Evolutionary conservation across 257 asterid species (phyloP).

Genomic region (Salvia splendens): DNA sequence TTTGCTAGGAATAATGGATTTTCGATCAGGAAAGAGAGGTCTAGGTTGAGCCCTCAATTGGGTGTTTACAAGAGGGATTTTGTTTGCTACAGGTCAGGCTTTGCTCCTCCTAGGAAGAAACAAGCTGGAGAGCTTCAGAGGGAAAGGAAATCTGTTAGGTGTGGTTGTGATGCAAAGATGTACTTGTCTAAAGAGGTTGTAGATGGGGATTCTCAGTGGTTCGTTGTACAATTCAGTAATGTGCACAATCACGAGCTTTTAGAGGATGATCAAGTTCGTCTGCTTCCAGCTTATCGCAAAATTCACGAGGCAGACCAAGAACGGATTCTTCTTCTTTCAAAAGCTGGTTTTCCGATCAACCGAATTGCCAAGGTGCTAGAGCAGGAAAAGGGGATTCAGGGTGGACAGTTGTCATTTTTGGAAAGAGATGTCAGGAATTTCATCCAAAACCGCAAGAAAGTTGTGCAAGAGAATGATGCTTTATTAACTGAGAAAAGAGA

Average conservation of each 20-base stretch:
- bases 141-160: constrained; percentile 64
- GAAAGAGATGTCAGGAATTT: constrained; percentile 79
- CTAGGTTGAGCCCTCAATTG: constrained; percentile 68
- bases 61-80: constrained; percentile 74
- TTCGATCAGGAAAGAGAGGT: constrained; percentile 62
- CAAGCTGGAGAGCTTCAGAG: constrained; percentile 55
- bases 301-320: constrained; percentile 72
- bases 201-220: constrained; percentile 63
- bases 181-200: constrained; percentile 62
- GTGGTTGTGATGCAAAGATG: constrained; percentile 75
- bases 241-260: constrained; percentile 69
- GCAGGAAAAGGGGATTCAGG: constrained; percentile 62
- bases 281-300: constrained; percentile 73
- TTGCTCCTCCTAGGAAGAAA: constrained; percentile 66
- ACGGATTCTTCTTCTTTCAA: constrained; percentile 58
- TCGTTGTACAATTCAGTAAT: constrained; percentile 65
- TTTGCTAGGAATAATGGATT: constrained; percentile 70
- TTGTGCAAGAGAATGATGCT: constrained; percentile 58
- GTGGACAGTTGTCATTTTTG: constrained; percentile 58
- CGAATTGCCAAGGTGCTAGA: constrained; percentile 68
- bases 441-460: constrained; percentile 61
- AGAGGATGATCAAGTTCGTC: constrained; percentile 69
- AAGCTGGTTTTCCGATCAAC: constrained; percentile 67
- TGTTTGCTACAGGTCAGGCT: constrained; percentile 66
- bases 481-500: constrained; percentile 61